phyloP scores from a whole-genome alignment of 163 green algal species.

The Scenedesmus sp. region DNA sequence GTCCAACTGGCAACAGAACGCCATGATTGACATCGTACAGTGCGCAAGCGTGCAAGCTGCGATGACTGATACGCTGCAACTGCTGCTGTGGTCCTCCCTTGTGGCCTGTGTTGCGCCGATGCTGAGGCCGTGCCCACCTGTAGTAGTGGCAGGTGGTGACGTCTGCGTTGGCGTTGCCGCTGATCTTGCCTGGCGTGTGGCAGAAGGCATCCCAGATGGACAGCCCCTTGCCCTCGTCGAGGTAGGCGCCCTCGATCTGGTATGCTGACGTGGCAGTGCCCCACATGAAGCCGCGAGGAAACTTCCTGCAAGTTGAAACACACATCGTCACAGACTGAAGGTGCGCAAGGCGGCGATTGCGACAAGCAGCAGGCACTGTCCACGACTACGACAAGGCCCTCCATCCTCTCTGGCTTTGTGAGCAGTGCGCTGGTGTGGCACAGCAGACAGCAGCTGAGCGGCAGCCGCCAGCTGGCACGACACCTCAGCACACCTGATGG shows the following conservation, averaged over 20 bases:
- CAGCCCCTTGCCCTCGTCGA: slow-evolving; percentile 59
- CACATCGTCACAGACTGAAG: not conserved
- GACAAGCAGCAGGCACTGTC: not conserved
- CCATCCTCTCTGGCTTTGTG: too few relatives aligned
- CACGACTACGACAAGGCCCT: too few relatives aligned
- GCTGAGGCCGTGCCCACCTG: slow-evolving; percentile 11
- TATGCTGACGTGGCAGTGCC: slow-evolving; percentile 66
- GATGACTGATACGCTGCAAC: too few relatives aligned
- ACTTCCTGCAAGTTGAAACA: slow-evolving; percentile 47
- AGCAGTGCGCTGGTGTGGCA: too few relatives aligned
- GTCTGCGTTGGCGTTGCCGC: slow-evolving; percentile 70
- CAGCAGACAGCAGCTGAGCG: not conserved
- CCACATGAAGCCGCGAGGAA: slow-evolving; percentile 58
- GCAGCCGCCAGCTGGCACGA: not conserved
- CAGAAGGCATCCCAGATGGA: slow-evolving; percentile 77
- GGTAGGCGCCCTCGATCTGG: slow-evolving; percentile 63
- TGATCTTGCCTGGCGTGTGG: slow-evolving; percentile 67
- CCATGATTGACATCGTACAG: too few relatives aligned
- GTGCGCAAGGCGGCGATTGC: not conserved
- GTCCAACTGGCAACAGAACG: too few relatives aligned
- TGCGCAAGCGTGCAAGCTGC: too few relatives aligned
- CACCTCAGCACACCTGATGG: slow-evolving; percentile 22
- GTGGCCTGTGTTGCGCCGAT: too few relatives aligned
- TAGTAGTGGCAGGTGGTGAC: slow-evolving; percentile 57
- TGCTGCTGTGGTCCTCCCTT: too few relatives aligned